Evolutionary conservation across 2,329 filamentous ascomycete species (phyloP).

Genomic region (Paecilomyces fulvus): DNA sequence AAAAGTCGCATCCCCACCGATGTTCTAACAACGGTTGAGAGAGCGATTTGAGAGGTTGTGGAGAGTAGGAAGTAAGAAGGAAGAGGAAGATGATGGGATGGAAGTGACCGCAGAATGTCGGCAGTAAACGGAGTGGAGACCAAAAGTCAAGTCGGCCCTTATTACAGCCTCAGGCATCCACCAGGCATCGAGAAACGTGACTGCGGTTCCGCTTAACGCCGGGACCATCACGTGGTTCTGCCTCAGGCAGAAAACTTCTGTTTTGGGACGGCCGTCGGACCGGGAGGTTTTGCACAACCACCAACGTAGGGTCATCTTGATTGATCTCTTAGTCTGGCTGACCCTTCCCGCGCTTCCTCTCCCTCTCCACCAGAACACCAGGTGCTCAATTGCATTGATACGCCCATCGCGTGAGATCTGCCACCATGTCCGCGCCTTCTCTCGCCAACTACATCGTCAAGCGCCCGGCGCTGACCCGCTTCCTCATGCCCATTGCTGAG

Average conservation of each 20-base stretch:
- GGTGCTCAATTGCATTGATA: conserved; percentile 19
- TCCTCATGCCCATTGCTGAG: conserved; percentile 71
- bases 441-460: conserved; percentile 69
- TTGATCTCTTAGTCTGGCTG: conserved; percentile 24
- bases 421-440: conserved; percentile 61
- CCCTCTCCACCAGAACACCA: conserved; percentile 21
- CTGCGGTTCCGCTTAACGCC: neutral
- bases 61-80: conserved; percentile 4
- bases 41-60: neutral
- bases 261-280: conserved; percentile 21
- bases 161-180: neutral
- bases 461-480: conserved; percentile 75
- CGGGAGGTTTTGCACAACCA: conserved; percentile 32
- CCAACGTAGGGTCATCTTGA: conserved; percentile 29
- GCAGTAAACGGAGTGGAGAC: neutral
- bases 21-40: conserved; percentile 4
- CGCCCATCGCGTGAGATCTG: conserved; percentile 9
- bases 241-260: conserved; percentile 8
- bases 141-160: neutral
- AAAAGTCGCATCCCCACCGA: conserved; percentile 15
- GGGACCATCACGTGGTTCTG: neutral
- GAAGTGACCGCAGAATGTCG: neutral
- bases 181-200: neutral
- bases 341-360: conserved; percentile 13
- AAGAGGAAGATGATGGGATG: conserved; percentile 7